Conservation (phyloP, 2,329 filamentous ascomycete species). For the Aspergillus japonicus region DNA sequence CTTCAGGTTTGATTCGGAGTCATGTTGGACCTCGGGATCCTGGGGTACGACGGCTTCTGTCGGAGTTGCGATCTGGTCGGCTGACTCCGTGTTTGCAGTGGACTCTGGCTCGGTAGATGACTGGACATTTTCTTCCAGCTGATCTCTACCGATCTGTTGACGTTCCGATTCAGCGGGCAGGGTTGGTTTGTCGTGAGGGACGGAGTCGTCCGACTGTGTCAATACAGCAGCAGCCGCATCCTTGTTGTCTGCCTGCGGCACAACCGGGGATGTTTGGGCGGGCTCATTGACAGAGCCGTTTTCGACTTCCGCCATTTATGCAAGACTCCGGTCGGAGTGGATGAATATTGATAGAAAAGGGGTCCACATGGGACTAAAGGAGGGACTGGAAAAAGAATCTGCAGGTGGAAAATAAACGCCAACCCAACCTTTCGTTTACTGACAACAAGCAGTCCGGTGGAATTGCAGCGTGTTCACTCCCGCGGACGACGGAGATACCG, state of each 20-base stretch:
- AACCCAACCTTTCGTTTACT: constrained; percentile 1
- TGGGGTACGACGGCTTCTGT: constrained; percentile 26
- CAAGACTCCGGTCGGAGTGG: constrained; percentile 36
- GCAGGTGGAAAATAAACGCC: constrained; percentile 12
- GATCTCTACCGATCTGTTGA: constrained; percentile 28
- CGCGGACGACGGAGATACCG: constrained; percentile 21
- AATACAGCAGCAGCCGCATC: constrained; percentile 27
- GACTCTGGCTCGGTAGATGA: constrained; percentile 10
- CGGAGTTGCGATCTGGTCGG: constrained; percentile 26
- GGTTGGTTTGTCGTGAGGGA: constrained; percentile 34
- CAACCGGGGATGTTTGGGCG: constrained; percentile 25
- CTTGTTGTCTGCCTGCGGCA: constrained; percentile 30
- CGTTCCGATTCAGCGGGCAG: constrained; percentile 30
- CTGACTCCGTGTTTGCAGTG: constrained; percentile 22
- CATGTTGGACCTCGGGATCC: constrained; percentile 21
- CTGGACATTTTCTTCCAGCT: constrained; percentile 12
- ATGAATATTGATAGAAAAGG: constrained; percentile 23
- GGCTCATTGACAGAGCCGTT: constrained; percentile 35
- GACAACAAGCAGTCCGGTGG: constrained; percentile 5
- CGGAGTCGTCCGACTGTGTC: constrained; percentile 25
- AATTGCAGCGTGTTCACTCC: constrained; percentile 32
- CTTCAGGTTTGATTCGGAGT: constrained; percentile 21
- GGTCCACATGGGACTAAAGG: constrained; percentile 31
- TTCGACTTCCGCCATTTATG: constrained; percentile 45
- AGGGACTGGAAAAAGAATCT: constrained; percentile 21